phyloP scores from a whole-genome alignment of 805 yeast genomes.

The Candida hungchunana region DNA sequence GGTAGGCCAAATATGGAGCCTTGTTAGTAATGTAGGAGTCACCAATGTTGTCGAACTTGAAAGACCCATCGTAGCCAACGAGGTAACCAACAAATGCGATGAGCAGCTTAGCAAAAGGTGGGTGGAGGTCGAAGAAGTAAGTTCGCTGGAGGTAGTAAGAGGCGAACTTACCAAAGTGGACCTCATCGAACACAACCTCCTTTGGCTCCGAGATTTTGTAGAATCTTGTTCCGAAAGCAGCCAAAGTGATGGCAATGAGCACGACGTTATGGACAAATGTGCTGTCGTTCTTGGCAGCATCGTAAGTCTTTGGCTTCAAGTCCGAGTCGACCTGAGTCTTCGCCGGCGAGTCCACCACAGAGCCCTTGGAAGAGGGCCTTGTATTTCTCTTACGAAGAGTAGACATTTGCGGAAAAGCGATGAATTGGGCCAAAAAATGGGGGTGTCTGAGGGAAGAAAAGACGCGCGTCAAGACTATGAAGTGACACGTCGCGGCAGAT shows the following conservation, averaged over 20 bases:
- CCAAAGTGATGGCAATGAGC: conserved; percentile 54
- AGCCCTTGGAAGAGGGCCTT: no score
- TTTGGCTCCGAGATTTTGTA: conserved; percentile 57
- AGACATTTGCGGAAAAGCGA: conserved; percentile 10
- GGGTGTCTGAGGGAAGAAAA: neutral
- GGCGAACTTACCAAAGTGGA: conserved; percentile 83
- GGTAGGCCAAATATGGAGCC: conserved; percentile 82
- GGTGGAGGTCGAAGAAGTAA: conserved; percentile 94
- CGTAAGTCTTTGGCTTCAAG: conserved; percentile 1
- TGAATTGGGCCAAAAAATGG: no score
- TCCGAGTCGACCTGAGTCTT: neutral
- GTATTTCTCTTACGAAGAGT: conserved; percentile 15
- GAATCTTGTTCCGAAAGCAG: conserved; percentile 67
- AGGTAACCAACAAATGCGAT: conserved; percentile 89
- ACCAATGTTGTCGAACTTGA: conserved; percentile 89
- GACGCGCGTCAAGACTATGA: neutral
- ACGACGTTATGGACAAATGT: conserved; percentile 36
- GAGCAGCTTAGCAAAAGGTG: conserved; percentile 93
- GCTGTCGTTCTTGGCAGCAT: conserved; percentile 1
- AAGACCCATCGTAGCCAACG: conserved; percentile 86
- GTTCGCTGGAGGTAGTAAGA: conserved; percentile 83
- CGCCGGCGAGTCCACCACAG: neutral
- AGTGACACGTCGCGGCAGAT: no score
- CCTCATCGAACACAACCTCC: conserved; percentile 83
- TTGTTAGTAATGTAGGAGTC: conserved; percentile 71